Percentiles rank a stretch among this genome's conserved stretches.
Conservation (phyloP, 371 early-diverging fungal genomes). For the Batkoa obscura region DNA sequence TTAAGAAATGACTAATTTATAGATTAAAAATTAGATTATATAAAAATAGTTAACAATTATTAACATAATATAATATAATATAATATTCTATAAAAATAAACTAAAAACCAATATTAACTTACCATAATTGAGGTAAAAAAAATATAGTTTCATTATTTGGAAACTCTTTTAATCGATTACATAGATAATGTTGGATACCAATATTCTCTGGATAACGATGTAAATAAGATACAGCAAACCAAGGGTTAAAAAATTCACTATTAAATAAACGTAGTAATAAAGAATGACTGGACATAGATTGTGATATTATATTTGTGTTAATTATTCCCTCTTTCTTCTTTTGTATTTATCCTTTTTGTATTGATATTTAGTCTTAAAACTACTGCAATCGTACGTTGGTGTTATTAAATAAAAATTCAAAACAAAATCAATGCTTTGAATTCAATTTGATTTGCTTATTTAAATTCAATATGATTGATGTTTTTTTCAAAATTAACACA, state of each 20-base stretch:
- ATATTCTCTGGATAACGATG: constrained; percentile 71
- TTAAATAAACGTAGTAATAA: constrained; percentile 67
- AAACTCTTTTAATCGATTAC: constrained; percentile 70
- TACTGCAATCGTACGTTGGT: too few species aligned
- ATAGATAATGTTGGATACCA: constrained; percentile 94
- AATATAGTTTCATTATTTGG: constrained; percentile 68
- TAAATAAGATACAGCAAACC: constrained; percentile 87
- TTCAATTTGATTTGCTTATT: too few species aligned
- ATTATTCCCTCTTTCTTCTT: too few species aligned
- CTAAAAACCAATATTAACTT: constrained; percentile 10
- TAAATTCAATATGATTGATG: too few species aligned
- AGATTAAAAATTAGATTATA: constrained; percentile 4
- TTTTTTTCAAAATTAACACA: too few species aligned
- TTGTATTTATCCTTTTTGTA: too few species aligned
- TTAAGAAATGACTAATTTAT: constrained; percentile 54
- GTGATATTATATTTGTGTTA: too few species aligned
- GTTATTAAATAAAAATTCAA: too few species aligned
- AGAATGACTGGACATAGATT: constrained; percentile 27
- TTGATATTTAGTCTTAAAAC: too few species aligned
- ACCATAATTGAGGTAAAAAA: constrained; percentile 85
- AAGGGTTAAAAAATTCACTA: constrained; percentile 84
- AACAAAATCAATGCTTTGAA: too few species aligned
- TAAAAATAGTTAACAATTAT: background rate
- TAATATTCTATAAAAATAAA: background rate
- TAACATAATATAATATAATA: too few species aligned